Evolutionary conservation across 768 basidiomycete genomes (phyloP), one percentile per base, ranked within the genome.

Genomic region (Mycena polygramma): DNA sequence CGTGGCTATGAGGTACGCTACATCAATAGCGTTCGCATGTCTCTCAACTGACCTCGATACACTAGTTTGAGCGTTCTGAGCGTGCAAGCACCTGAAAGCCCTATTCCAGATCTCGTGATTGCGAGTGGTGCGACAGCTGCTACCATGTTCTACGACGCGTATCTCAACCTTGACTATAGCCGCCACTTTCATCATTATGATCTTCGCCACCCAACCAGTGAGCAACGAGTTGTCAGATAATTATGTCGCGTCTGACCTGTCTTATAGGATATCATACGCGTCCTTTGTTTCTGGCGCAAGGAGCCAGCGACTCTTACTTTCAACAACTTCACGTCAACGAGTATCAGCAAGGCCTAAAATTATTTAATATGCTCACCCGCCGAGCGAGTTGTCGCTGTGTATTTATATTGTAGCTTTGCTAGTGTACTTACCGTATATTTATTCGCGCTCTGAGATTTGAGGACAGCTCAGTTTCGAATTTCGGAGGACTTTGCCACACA

Each of bases 141-240:
- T 22, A 36, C 22, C 20, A 52, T 35, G 9, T 58, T 54, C 43
- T 41, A n/a, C n/a, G 24, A 37, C 24, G 52, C 63, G 43, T 30
- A 30, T 30, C 30, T 30, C 30, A 30, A 30, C 36, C 22, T 43
- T 67, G 43, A 43, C 36, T 57, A 46, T 69, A 88, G 87, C 85
- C 64, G 79, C 85, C 7, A 84, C 79, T 4, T 77, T 84, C 30
- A 75, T 84, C 15, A 76, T 87, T n/a, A 36, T 87, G 41, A 82
- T 86, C 51, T 88, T 88, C 72, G 86, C 80, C 1, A 84, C 86
- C 1, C 86, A 87, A 72, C 77, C 63, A 58, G 85, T 83, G 76
- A 63, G 77, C 35, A 17, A 36, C 26, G 24, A 19, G 30, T 41
- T 4, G 57, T 24, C 8, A 43, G 22, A 30, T 39, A 17, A 6